Conservation (phyloP, 257 asterid genomes). For the Plantago major region DNA sequence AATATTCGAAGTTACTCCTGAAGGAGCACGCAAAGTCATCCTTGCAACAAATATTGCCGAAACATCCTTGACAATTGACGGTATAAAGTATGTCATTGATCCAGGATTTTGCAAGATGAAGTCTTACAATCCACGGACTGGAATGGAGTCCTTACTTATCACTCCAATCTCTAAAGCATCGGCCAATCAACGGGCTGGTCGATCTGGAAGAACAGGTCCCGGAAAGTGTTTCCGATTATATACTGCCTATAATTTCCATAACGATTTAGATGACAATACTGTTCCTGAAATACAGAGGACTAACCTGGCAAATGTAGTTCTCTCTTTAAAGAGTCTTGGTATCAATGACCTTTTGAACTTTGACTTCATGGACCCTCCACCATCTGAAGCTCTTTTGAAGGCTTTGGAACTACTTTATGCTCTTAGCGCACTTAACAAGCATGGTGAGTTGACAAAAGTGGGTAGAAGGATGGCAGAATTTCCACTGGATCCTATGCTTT, state of each 20-base stretch:
- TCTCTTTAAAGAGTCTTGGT: constrained; percentile 90
- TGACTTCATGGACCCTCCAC: constrained; percentile 98
- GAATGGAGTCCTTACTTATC: constrained; percentile 78
- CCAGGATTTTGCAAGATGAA: constrained; percentile 95
- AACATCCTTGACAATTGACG: constrained; percentile 92
- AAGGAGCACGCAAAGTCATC: constrained; percentile 69
- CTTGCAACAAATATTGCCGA: constrained; percentile 74
- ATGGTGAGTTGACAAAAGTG: constrained; percentile 73
- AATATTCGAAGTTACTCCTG: constrained; percentile 67
- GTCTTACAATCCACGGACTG: constrained; percentile 86
- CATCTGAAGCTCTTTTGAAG: constrained; percentile 85
- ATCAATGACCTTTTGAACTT: constrained; percentile 79
- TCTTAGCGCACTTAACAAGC: constrained; percentile 83
- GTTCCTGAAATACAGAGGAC: constrained; percentile 95
- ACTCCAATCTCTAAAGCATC: constrained; percentile 94
- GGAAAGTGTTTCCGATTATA: constrained; percentile 88
- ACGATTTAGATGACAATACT: constrained; percentile 87
- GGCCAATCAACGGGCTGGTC: constrained; percentile 93
- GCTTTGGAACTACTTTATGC: constrained; percentile 90
- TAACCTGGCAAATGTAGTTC: constrained; percentile 85
- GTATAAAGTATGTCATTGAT: constrained; percentile 91
- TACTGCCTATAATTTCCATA: constrained; percentile 62
- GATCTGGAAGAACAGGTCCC: constrained; percentile 97
- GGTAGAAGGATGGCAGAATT: constrained; percentile 98
- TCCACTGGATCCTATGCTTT: constrained; percentile 91